Conservation (phyloP, 495 filamentous ascomycete genomes). For the Penicillium alfredii region DNA sequence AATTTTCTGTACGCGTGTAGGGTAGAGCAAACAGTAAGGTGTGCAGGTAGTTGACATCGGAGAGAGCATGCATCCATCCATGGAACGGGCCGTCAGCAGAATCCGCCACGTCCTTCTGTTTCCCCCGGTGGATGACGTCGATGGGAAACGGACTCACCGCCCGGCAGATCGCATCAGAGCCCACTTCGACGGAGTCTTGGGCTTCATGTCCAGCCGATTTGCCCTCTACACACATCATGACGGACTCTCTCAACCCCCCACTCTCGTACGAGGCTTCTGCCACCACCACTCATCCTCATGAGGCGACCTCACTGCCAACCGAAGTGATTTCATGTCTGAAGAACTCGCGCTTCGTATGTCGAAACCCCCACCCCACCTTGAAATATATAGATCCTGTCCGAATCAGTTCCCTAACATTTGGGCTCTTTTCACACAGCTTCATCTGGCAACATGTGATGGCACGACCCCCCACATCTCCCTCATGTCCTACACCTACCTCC, state of each 20-base stretch:
- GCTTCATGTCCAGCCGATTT: no score
- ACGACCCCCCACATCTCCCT: conserved; percentile 88
- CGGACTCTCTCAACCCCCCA: conserved; percentile 46
- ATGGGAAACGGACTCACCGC: conserved; percentile 8
- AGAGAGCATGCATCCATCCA: no score
- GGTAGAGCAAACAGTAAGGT: no score
- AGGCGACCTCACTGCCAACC: conserved; percentile 61
- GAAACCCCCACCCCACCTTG: no score
- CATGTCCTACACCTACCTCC: conserved; percentile 99
- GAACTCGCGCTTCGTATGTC: conserved; percentile 90
- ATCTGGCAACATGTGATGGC: conserved; percentile 81
- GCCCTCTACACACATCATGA: conserved; percentile 39
- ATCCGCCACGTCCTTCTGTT: no score
- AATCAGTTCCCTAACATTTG: conserved; percentile 1
- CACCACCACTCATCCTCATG: conserved; percentile 62
- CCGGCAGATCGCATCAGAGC: conserved; percentile 14
- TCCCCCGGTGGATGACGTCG: conserved; percentile 16
- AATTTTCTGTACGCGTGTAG: no score
- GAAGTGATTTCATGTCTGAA: conserved; percentile 88
- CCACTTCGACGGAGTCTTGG: no score
- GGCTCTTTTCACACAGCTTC: conserved; percentile 56
- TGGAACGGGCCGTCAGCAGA: no score
- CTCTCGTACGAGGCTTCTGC: conserved; percentile 71
- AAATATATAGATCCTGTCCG: no score
- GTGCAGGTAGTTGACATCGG: no score